phyloP scores from a whole-genome alignment of 176 grass and related monocot genomes.

The Juncus effusus region DNA sequence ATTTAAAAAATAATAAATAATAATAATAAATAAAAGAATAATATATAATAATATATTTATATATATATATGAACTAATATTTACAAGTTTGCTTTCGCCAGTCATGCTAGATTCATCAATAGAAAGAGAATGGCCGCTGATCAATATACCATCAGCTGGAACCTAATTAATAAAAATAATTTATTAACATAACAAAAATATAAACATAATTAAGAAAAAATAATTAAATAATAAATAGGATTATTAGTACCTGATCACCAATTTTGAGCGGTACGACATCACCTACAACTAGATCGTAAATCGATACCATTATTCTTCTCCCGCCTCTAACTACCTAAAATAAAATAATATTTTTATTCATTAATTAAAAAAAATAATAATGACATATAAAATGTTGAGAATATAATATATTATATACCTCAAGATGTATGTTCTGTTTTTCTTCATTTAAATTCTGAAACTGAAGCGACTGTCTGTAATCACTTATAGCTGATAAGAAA shows the following conservation, averaged over 20 bases:
- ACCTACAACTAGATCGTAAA: slow-evolving; percentile 87
- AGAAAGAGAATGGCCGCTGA: slow-evolving; percentile 86
- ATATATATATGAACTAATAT: slow-evolving; percentile 22
- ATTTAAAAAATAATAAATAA: slow-evolving; percentile 5
- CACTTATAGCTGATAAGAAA: slow-evolving; percentile 56
- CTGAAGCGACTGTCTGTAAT: slow-evolving; percentile 85
- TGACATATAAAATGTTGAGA: neutral
- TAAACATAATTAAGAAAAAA: neutral
- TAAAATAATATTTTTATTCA: neutral
- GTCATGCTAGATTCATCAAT: slow-evolving; percentile 99
- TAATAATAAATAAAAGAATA: slow-evolving; percentile 20
- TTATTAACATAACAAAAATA: slow-evolving; percentile 1
- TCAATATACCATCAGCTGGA: slow-evolving; percentile 79
- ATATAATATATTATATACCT: slow-evolving; percentile 36
- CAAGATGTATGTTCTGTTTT: slow-evolving; percentile 86
- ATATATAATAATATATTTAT: slow-evolving; percentile 12
- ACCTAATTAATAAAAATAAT: slow-evolving; percentile 49
- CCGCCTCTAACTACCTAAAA: slow-evolving; percentile 73
- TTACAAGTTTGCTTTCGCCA: slow-evolving; percentile 92
- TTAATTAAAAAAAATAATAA: slow-evolving; percentile 1
- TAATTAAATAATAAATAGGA: slow-evolving; percentile 5
- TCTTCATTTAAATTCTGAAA: slow-evolving; percentile 96
- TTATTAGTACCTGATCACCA: slow-evolving; percentile 74
- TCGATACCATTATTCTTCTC: slow-evolving; percentile 68
- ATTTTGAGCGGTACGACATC: slow-evolving; percentile 90